Evolutionary conservation across 2,329 filamentous ascomycete genomes (phyloP), one percentile per base, ranked within the genome.

Genomic region (Trichoderma atrobrunneum): DNA sequence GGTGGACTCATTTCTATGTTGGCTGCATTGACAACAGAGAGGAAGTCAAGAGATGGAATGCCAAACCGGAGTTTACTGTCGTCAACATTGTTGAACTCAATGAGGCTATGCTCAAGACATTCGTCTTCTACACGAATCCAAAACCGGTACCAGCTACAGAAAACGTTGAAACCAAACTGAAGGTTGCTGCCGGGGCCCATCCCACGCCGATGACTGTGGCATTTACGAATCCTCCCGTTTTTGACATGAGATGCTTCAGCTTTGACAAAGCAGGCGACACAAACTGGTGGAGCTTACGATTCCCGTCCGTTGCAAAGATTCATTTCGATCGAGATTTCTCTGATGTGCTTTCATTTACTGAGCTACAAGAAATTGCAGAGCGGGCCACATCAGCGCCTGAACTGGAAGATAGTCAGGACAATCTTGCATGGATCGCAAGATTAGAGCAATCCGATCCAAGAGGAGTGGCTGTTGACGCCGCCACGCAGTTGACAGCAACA

Each of bases 1-100:
- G 87, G 69, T 97, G 92, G 91, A 97, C 93, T 3, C 89, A 93
- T 65, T 97, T 97, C 77, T 91, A 92, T 77, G 81, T 97, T 18
- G 94, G 90, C 1, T 97, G 93, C 79, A 83, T 95, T 10, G 83
- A 87, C 26, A 96, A 96, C 76, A 90, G 88, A 75, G 84, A 87
- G 7, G 85, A 87, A 16, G 87, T 91, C 0, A 78, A 84, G 32
- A 83, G 86, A 7, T 86, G 83, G 74, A 80, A 82, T 3, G 83
- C 81, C 4, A 86, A 80, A 66, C 91, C 92, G 0, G 81, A 80
- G 1, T 95, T 93, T 78, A 88, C 87, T 26, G 82, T 96, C 3
- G 86, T 95, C 36, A 92, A 91, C 70, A 83, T 87, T 2, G 85
- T 93, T 3, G 85, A 88, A 71, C 82, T 92, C 34, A 87, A 85